Evolutionary conservation across 129 eudicot genomes (phyloP).

Genomic region (Lonicera japonica): DNA sequence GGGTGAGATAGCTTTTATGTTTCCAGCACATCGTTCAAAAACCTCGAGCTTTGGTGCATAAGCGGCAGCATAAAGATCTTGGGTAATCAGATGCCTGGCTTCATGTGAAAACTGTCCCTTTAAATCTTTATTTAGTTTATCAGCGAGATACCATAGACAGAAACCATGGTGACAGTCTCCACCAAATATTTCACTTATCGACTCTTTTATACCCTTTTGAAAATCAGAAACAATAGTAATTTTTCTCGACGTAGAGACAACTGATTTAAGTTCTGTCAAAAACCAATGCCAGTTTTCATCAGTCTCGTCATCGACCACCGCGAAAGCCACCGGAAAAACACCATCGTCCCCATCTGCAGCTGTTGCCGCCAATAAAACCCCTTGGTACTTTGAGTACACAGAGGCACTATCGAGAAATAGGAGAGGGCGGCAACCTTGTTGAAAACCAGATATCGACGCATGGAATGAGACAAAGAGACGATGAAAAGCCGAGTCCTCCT

Average conservation of each 20-base stretch:
- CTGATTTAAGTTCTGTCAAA: constrained; percentile 8
- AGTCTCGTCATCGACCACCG: constrained; percentile 15
- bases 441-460: constrained; percentile 17
- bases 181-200: constrained; percentile 9
- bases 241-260: constrained; percentile 4
- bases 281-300: constrained; percentile 24
- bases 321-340: constrained; percentile 19
- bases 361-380: constrained; percentile 15
- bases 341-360: constrained; percentile 25
- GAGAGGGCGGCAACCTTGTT: constrained; percentile 16
- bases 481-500: constrained; percentile 21
- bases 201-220: constrained; percentile 14
- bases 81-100: constrained; percentile 16
- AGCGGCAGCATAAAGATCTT: constrained; percentile 17
- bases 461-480: constrained; percentile 21
- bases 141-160: constrained; percentile 16
- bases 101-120: constrained; percentile 17
- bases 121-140: constrained; percentile 13
- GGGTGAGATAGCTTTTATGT: constrained; percentile 10
- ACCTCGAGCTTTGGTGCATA: constrained; percentile 9
- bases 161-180: constrained; percentile 13
- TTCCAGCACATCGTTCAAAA: constrained; percentile 9
- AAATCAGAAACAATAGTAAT: constrained; percentile 13
- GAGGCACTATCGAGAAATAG: constrained; percentile 12
- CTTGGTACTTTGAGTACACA: constrained; percentile 16